Base-by-base conservation (phyloP, 208 protist genomes). In the Trypanosoma vivax region DNA sequence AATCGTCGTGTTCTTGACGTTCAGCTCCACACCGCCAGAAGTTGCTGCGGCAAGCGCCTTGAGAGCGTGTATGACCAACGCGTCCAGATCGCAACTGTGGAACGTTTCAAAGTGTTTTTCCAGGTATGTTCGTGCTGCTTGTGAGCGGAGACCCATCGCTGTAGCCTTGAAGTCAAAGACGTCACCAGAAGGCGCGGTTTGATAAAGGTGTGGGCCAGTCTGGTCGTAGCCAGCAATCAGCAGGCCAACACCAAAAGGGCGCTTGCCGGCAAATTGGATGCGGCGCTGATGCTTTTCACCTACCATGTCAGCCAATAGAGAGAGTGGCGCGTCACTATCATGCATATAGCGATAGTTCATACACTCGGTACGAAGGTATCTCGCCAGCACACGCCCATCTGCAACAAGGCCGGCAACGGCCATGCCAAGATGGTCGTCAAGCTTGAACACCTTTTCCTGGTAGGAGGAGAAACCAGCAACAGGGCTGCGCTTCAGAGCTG, bases 231-330 rank as follows among this genome's bases (percentile, higher is more conserved):
- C 98, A 25, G 86, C 94, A 30, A 99, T 79, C 13, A 99, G 88
- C n/a, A 99, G 73, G 21, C 98, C 98, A n/a, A 99, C 98, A 50
- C 98, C 98, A 73, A 97, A 99, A 23, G 98, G 98, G 4, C 98
- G 88, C 43, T 94, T 87, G 14, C 87, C 91, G 18, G 78, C 84
- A 50, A 60, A 83, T 76, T 99, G 97, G 31, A 99, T 99, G 77
- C 97, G 90, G 30, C 90, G 72, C 77, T 99, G 97, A 35, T 96
- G 85, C 73, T 99, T 96, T 28, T 95, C 90, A 6, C 74, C 88
- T 24, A 96, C 62, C 50, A 87, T 65, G 38, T 92, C 80, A 4
- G 89, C 70, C 47, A 97, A 68, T 27, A 87, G 68, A 24, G 70
- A 63, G 13, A 96, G 27, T 3, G 88, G 87, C 6, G 95, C 48